phyloP scores from a whole-genome alignment of 2,329 filamentous ascomycete species.

The Hypoxylon sp. region DNA sequence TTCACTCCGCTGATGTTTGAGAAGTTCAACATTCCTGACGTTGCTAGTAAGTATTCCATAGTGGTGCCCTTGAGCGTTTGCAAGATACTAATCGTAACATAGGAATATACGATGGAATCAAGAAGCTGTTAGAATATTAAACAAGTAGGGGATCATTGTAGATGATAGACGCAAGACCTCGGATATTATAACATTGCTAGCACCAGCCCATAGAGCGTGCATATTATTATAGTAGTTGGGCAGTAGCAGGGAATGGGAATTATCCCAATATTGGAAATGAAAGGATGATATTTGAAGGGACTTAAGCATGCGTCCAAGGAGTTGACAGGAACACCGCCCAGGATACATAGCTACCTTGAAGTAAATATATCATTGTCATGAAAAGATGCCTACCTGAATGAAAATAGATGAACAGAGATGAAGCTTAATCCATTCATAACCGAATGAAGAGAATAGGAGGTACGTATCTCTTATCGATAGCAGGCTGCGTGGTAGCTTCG shows the following conservation, averaged over 20 bases:
- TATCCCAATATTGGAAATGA: conserved; percentile 1
- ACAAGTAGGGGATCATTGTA: neutral
- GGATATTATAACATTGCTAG: neutral
- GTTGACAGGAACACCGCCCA: too few relatives aligned
- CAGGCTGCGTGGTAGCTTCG: conserved; percentile 6
- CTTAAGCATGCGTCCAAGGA: neutral
- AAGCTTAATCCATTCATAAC: too few relatives aligned
- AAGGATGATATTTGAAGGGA: neutral
- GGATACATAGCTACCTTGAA: neutral
- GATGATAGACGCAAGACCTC: conserved; percentile 1
- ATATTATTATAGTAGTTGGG: neutral
- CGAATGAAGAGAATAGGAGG: too few relatives aligned
- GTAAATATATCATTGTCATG: neutral
- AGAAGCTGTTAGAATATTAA: conserved; percentile 76
- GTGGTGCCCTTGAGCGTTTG: neutral
- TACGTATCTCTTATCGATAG: conserved; percentile 19
- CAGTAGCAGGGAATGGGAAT: neutral
- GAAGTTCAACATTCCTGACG: conserved; percentile 85
- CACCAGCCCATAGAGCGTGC: neutral
- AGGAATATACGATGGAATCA: conserved; percentile 82
- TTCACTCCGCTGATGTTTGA: conserved; percentile 86
- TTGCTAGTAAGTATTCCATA: conserved; percentile 77
- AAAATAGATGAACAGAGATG: neutral
- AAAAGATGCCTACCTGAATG: neutral
- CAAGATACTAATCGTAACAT: conserved; percentile 48